Evolutionary conservation across 352 stramenopile genomes (phyloP), one percentile per base, ranked within the genome.

Genomic region (Phytophthora uliginosa): DNA sequence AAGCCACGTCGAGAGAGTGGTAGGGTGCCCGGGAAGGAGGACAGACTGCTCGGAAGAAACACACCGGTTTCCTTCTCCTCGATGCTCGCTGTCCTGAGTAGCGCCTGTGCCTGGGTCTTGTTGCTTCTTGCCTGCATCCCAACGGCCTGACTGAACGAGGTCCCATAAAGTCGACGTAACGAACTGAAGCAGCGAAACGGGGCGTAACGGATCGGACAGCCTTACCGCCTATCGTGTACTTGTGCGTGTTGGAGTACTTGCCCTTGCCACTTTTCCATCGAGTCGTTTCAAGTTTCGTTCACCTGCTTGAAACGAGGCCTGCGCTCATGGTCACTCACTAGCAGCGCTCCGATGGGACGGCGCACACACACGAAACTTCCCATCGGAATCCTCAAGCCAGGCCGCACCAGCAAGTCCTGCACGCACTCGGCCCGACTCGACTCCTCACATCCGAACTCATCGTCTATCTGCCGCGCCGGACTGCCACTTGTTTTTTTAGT

Each of bases 391-490:
- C 54, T 71, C 63, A 71, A 71, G 57, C 59, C 22, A 40, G 5
- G 31, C 36, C 24, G 63, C 47, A n/a, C 50, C 12, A 61, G 54
- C 33, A 51, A 56, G 31, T 33, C 15, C 40, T 33, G 42, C 47
- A 53, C 38, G 38, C 57, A 62, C 10, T 57, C 40, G n/a, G 47
- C 59, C 28, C 18, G 3, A 22, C 22, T 60, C 50, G 24, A 56
- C 48, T 9, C 50, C 56, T 80, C 73, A 80, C 69, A 77, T 80
- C 60, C 52, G 62, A 77, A 80, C 73, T 80, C 63, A 71, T 77
- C 68, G 59, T 66, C 60, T 77, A 66, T 73, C 58, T 74, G 58
- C 51, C 64, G 67, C 50, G 34, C 22, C 26, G 51, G 50, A 20
- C 45, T 40, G 17, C 61, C 45, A 34, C 34, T 56, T 40, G 36